Evolutionary conservation across 805 yeast species (phyloP).

Genomic region (Maudiozyma bulderi): DNA sequence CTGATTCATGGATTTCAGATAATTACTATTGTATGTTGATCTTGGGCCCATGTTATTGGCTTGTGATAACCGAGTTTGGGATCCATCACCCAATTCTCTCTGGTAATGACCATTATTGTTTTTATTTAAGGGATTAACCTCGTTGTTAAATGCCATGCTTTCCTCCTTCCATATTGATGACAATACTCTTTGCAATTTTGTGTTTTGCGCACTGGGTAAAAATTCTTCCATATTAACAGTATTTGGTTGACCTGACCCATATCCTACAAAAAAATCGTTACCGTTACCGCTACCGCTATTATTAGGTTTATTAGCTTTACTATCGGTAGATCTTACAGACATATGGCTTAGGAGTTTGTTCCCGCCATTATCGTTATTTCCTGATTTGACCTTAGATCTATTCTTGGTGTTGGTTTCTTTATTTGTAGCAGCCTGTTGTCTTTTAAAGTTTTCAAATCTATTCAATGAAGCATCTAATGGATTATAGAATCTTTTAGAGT

Average conservation of each 20-base stretch:
- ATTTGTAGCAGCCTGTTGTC: neutral
- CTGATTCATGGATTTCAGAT: neutral
- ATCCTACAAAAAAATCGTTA: constrained; percentile 1
- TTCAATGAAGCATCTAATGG: constrained; percentile 59
- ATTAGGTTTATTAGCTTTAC: neutral
- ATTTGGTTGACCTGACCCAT: constrained; percentile 1
- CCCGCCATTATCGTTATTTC: neutral
- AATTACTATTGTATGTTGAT: neutral
- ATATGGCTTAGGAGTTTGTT: neutral
- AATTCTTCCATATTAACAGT: constrained; percentile 11
- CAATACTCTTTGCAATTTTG: constrained; percentile 19
- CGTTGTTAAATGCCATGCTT: constrained; percentile 17
- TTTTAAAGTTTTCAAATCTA: constrained; percentile 32
- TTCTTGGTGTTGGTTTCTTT: neutral
- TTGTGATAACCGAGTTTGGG: neutral
- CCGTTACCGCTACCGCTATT: neutral
- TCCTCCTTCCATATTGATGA: constrained; percentile 26
- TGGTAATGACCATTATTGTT: constrained; percentile 3
- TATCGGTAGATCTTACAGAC: constrained; percentile 1
- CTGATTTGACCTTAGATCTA: constrained; percentile 2
- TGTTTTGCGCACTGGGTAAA: constrained; percentile 12
- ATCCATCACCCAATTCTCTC: constrained; percentile 5
- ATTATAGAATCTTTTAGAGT: constrained; percentile 57
- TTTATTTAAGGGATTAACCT: constrained; percentile 17
- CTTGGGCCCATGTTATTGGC: neutral